Evolutionary conservation across 805 yeast genomes (phyloP).

Genomic region (Candida patagonica): DNA sequence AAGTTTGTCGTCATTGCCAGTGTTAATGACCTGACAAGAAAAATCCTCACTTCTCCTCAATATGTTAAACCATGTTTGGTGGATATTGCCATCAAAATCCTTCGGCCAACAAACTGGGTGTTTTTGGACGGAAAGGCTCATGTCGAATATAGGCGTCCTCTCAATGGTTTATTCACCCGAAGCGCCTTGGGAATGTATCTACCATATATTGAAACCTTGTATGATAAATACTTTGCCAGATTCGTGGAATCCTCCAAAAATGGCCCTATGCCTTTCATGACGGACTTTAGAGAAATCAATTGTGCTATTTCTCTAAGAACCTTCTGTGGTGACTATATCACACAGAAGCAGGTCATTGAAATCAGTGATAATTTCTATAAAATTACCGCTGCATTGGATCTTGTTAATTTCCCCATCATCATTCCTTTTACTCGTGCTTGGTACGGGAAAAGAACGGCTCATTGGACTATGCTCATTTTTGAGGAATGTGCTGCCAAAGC

Average conservation of each 20-base stretch:
- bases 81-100: conserved; percentile 88
- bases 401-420: conserved; percentile 95
- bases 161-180: conserved; percentile 82
- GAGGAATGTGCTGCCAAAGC: conserved; percentile 84
- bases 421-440: conserved; percentile 95
- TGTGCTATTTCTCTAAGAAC: conserved; percentile 90
- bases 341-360: conserved; percentile 78
- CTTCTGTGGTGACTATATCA: conserved; percentile 91
- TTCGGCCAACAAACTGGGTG: conserved; percentile 97
- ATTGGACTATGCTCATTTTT: conserved; percentile 86
- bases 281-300: conserved; percentile 88
- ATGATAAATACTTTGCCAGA: conserved; percentile 68
- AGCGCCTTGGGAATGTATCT: conserved; percentile 75
- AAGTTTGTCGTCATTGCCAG: conserved; percentile 94
- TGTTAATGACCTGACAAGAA: conserved; percentile 78
- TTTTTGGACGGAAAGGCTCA: conserved; percentile 95
- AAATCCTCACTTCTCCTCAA: conserved; percentile 72
- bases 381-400: conserved; percentile 92
- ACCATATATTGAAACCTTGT: conserved; percentile 74
- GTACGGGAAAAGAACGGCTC: conserved; percentile 93
- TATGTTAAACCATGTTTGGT: conserved; percentile 97
- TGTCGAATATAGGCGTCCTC: conserved; percentile 80
- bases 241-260: conserved; percentile 53
- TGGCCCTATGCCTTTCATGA: conserved; percentile 73
- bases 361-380: conserved; percentile 88